These are phyloP conservation scores for Ascosphaera apis DNA, from an alignment of 2,329 filamentous ascomycete species.

Conservation along the genomic window DNA sequence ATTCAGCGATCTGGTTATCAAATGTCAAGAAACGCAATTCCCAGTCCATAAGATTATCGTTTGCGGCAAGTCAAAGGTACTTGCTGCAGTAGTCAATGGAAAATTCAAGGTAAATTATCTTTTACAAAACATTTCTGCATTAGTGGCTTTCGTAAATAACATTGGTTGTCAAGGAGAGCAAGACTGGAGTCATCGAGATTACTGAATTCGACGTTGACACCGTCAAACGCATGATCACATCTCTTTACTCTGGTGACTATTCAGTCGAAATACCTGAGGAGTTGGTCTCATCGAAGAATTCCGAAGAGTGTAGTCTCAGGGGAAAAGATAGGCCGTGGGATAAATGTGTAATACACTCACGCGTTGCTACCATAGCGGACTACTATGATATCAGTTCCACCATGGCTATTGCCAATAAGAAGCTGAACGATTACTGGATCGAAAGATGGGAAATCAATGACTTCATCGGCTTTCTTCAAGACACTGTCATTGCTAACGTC, in stretches of 20 bases:
- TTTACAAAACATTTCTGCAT: too few species aligned
- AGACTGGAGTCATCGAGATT: slow-evolving; percentile 2
- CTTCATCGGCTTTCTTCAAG: too few species aligned
- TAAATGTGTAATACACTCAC: background rate
- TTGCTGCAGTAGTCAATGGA: slow-evolving; percentile 6
- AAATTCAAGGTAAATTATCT: slow-evolving; percentile 10
- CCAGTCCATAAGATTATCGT: slow-evolving; percentile 7
- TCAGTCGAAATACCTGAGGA: background rate
- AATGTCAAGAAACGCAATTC: too few species aligned
- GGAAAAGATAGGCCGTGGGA: too few species aligned
- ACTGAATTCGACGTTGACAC: slow-evolving; percentile 1
- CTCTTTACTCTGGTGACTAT: background rate
- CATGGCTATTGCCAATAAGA: background rate
- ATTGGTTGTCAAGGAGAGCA: slow-evolving; percentile 1
- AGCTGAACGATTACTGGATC: background rate
- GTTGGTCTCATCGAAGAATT: too few species aligned
- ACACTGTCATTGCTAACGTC: too few species aligned
- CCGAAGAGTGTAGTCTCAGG: too few species aligned
- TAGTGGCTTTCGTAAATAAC: too few species aligned
- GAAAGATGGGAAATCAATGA: too few species aligned
- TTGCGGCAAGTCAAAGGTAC: slow-evolving; percentile 6
- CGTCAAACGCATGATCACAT: background rate
- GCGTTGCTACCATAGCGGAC: slow-evolving; percentile 3
- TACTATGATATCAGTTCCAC: slow-evolving; percentile 3
- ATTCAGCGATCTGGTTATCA: too few species aligned